Evolutionary conservation across 495 filamentous ascomycete species (phyloP), one percentile per base, ranked within the genome.

Genomic region (Cladorrhinum samala): DNA sequence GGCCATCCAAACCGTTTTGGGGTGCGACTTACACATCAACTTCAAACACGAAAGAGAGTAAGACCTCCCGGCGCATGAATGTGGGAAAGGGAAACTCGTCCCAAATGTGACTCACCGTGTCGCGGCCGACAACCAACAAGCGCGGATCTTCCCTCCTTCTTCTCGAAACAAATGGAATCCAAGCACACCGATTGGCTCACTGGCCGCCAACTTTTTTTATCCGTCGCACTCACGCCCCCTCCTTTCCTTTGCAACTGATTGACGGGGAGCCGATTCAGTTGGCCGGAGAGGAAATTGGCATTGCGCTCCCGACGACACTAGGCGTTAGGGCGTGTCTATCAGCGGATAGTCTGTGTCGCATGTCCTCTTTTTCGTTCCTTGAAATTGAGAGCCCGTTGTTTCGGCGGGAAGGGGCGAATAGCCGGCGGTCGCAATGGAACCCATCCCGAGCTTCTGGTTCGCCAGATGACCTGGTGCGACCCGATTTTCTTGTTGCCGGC

Each of bases 381-480:
- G 27, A 41, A 18, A n/a, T 41, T 41, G 39, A 45, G 13, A 24
- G 42, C 14, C 42, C 14, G 6, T 45, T 23, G 18, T 20, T n/a
- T 24, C 18, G 8, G 18, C 42, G 42, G 19, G 13, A 20, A 45
- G 39, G 39, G 17, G 39, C 39, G 39, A 41, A 41, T 14, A 41
- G 39, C 39, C 39, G 39, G 11, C 4, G 7, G 5, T 14, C 17
- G 39, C n/a, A n/a, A n/a, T 41, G 6, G 8, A 18, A 6, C n/a
- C 5, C n/a, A 9, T 49, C 52, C 52, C 43, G 46, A 13, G 8
- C 18, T 54, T 21, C 42, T 54, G 52, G 52, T 54, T 54, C 44
- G 52, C 52, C 44, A 48, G 52, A 18, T 13, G 36, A 50, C 39
- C 24, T 6, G 13, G 17, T 47, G 23, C 16, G 43, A 27, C 43